Evolutionary conservation across 2,329 filamentous ascomycete species (phyloP).

Genomic region (Neonectria coccinea): DNA sequence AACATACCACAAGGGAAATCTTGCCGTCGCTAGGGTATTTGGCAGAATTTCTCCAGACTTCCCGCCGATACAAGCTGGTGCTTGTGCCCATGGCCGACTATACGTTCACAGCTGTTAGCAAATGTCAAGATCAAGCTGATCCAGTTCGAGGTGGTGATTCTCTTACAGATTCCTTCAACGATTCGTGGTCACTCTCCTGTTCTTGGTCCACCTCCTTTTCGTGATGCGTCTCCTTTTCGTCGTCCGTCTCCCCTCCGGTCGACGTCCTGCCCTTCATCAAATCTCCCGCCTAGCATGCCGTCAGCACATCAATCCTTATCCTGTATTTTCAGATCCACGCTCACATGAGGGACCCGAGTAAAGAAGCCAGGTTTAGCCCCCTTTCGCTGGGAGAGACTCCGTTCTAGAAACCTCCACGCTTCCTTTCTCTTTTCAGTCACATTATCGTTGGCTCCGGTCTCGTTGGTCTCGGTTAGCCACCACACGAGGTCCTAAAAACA

Average conservation of each 20-base stretch:
- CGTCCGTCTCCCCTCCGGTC: too few relatives aligned
- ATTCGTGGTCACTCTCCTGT: background rate
- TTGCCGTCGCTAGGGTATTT: too few relatives aligned
- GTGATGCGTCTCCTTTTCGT: too few relatives aligned
- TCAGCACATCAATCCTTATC: background rate
- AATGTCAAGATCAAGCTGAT: too few relatives aligned
- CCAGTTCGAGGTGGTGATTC: too few relatives aligned
- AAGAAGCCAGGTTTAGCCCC: background rate
- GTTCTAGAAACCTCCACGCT: conserved; percentile 9
- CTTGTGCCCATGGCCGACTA: too few relatives aligned
- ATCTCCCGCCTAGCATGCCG: background rate
- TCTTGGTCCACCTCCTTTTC: background rate
- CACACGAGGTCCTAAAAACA: background rate
- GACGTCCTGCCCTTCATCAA: background rate
- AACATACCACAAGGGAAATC: conserved; percentile 12
- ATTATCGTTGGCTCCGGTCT: background rate
- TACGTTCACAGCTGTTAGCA: too few relatives aligned
- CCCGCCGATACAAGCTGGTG: too few relatives aligned
- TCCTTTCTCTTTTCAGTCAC: conserved; percentile 4
- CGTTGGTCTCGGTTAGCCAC: conserved; percentile 6
- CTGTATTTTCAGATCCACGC: background rate
- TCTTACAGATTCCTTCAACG: too few relatives aligned
- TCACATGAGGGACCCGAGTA: conserved; percentile 10
- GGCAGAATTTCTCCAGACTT: too few relatives aligned
- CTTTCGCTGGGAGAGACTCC: conserved; percentile 10